phyloP scores from a whole-genome alignment of 108 stramenopile species.

The Discostella stelligeroides region DNA sequence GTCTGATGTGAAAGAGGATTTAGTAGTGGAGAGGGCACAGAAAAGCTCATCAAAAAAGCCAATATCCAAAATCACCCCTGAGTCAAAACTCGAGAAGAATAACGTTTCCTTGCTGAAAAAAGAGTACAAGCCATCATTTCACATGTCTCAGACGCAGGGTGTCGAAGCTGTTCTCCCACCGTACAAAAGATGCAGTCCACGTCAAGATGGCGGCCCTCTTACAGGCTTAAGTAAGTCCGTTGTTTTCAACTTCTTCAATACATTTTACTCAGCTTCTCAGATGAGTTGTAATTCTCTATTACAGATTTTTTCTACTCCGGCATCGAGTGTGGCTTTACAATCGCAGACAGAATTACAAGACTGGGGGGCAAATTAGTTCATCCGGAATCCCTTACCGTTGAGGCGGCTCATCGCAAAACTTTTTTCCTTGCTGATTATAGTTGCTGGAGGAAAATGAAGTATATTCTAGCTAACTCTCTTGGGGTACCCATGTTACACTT shows the following conservation, averaged over 20 bases:
- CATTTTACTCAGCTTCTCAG: conserved; percentile 7
- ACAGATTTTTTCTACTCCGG: conserved; percentile 5
- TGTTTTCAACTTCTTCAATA: too few species aligned
- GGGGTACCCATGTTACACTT: conserved; percentile 45
- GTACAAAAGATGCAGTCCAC: conserved; percentile 16
- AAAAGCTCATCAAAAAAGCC: conserved; percentile 4
- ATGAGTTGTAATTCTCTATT: neutral
- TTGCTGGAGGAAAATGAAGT: conserved; percentile 41
- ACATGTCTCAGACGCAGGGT: conserved; percentile 32
- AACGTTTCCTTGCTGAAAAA: conserved; percentile 1
- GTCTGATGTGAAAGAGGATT: neutral
- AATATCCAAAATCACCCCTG: conserved; percentile 2
- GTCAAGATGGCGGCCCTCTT: conserved; percentile 8
- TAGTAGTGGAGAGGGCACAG: neutral
- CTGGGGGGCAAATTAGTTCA: conserved; percentile 21
- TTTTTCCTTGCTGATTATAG: conserved; percentile 26
- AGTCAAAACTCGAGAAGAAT: neutral
- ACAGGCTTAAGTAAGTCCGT: conserved; percentile 11
- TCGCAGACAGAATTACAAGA: conserved; percentile 22
- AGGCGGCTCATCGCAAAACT: conserved; percentile 4
- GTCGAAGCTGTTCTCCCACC: conserved; percentile 5
- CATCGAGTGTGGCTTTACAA: neutral
- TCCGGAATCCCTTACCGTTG: neutral
- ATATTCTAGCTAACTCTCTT: conserved; percentile 36
- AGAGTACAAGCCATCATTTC: conserved; percentile 23